phyloP scores from a whole-genome alignment of 805 yeast genomes.

The Hanseniaspora occidentalis region DNA sequence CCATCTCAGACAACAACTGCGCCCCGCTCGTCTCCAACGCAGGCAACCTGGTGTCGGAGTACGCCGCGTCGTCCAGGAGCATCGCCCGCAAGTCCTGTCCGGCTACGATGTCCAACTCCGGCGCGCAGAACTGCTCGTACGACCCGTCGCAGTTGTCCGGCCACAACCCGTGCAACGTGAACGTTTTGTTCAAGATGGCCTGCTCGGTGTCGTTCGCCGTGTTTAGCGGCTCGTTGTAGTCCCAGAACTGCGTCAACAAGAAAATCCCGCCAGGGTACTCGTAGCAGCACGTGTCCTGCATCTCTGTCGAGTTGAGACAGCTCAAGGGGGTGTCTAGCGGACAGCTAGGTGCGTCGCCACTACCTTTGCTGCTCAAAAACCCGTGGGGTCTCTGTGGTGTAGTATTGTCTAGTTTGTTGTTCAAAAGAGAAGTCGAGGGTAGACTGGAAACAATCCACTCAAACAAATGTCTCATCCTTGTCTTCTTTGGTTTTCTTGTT shows the following conservation, averaged over 20 bases:
- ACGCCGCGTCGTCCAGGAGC: slow-evolving; percentile 12
- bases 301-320: slow-evolving; percentile 43
- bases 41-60: slow-evolving; percentile 3
- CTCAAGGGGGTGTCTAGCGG: slow-evolving; percentile 49
- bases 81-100: slow-evolving; percentile 29
- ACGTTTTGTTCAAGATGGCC: slow-evolving; percentile 31
- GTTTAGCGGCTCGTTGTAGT: slow-evolving; percentile 33
- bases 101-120: slow-evolving; percentile 43
- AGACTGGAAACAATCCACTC: not conserved
- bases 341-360: slow-evolving; percentile 23
- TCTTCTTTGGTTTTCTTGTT: slow-evolving; percentile 1
- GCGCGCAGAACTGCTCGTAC: slow-evolving; percentile 68
- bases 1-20: slow-evolving; percentile 46
- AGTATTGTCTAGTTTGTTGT: not conserved
- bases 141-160: slow-evolving; percentile 80
- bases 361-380: not conserved
- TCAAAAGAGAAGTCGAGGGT: not conserved
- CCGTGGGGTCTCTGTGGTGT: too few relatives aligned
- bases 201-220: slow-evolving; percentile 13
- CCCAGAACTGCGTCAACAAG: slow-evolving; percentile 88
- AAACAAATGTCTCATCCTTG: too few relatives aligned
- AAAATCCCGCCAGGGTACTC: slow-evolving; percentile 80
- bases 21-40: slow-evolving; percentile 29
- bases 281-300: slow-evolving; percentile 64
- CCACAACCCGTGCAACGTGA: slow-evolving; percentile 83